Evolutionary conservation across 2,329 filamentous ascomycete genomes (phyloP), one percentile per base, ranked within the genome.

Genomic region (Epicoccum sorghinum): DNA sequence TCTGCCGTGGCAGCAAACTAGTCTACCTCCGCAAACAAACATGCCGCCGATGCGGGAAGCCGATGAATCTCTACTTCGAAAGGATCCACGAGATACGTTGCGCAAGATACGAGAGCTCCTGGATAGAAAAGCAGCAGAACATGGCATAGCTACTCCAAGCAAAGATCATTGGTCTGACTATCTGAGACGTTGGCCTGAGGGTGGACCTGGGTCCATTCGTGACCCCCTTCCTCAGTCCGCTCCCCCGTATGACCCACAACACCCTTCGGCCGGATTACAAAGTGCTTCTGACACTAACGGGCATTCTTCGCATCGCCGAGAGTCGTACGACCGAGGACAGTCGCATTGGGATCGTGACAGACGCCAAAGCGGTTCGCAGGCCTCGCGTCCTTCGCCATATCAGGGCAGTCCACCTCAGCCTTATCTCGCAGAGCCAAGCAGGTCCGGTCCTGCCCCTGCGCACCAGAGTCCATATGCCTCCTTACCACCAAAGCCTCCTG

Each of bases 381-480:
- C 55, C 47, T 56, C 62, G 23, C 66, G 63, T 46, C 57, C 61
- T 5, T 64, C 65, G 25, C 65, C 63, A 10, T 70, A 69, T 47
- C 62, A 62, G 38, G 60, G 55, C 4, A 67, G 61, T 39, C 65
- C 65, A 14, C 51, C 67, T 13, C 66, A 71, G 29, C 57, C 57
- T 13, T 66, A 69, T 25, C 58, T 61, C 35, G 47, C 56, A 4
- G 69, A 69, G 40, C 64, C 62, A 36, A 62, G 47, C 25, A 64
- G 57, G 40, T 32, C 61, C 36, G 61, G 44, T 7, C 59, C 60
- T 7, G 58, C 62, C 32, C 52, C 66, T 13, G 50, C 62, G 39
- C 70, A 71, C 52, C 69, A 72, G 33, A 73, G 69, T 43, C 69
- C 69, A 29, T 73, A 73, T 53, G 61, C 65, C 32, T 61, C 68